phyloP scores from a whole-genome alignment of 140 eudicot species.

The Bidens hawaiensis region DNA sequence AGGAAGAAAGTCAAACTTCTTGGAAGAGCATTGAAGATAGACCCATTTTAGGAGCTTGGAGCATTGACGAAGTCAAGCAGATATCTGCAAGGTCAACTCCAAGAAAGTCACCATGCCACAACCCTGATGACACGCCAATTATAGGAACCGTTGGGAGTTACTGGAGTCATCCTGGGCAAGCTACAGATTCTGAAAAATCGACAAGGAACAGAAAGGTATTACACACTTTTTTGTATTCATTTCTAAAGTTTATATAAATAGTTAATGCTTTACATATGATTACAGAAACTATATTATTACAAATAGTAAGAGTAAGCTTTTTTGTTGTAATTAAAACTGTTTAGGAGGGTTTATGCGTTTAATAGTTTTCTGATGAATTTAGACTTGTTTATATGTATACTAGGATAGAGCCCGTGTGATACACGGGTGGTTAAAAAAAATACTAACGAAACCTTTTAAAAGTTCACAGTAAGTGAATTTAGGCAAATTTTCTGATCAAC shows the following conservation, averaged over 20 bases:
- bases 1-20: constrained; percentile 34
- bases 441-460: too few species aligned
- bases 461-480: too few species aligned
- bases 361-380: too few species aligned
- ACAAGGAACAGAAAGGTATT: constrained; percentile 32
- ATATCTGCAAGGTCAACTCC: constrained; percentile 43
- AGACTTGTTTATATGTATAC: neutral
- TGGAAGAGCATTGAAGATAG: constrained; percentile 53
- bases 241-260: neutral
- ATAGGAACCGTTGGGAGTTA: constrained; percentile 77
- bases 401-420: neutral
- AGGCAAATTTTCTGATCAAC: constrained; percentile 1
- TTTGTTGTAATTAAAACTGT: neutral
- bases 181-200: constrained; percentile 24
- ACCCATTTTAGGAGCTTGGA: constrained; percentile 59
- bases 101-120: constrained; percentile 39
- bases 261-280: neutral
- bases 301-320: neutral
- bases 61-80: constrained; percentile 39
- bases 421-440: too few species aligned
- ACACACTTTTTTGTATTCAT: neutral
- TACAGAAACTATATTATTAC: neutral
- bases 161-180: constrained; percentile 56
- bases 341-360: neutral
- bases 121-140: constrained; percentile 50